A percentile compares a stretch with the other conserved stretches of the same genome.
phyloP scores from a whole-genome alignment of 495 filamentous ascomycete species.

The Aspergillus carlsbadensis region DNA sequence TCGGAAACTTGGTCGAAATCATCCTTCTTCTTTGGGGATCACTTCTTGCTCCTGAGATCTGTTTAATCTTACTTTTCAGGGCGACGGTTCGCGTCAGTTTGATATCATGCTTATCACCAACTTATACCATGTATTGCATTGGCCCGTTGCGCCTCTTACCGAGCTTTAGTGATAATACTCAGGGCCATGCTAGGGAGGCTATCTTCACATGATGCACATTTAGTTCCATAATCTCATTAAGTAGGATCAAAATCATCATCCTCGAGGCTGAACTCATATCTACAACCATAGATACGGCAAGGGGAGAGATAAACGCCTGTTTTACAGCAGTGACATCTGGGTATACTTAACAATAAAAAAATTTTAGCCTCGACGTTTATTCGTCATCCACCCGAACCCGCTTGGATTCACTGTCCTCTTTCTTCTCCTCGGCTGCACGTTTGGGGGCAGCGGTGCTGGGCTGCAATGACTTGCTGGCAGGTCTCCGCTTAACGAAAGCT shows the following conservation, averaged over 20 bases:
- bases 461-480: conserved; percentile 26
- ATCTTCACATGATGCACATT: no score
- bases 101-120: not conserved
- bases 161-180: not conserved
- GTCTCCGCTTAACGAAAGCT: conserved; percentile 75
- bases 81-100: no score
- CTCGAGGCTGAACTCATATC: no score
- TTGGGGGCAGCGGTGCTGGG: conserved; percentile 20
- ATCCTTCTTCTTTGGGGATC: conserved; percentile 29
- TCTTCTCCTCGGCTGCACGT: conserved; percentile 28
- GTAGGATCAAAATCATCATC: no score
- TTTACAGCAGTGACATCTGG: no score
- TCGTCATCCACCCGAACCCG: conserved; percentile 26
- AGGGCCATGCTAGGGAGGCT: not conserved
- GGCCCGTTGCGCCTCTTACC: not conserved
- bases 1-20: conserved; percentile 44
- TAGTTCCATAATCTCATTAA: no score
- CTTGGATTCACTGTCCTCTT: conserved; percentile 29
- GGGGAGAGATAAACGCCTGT: no score
- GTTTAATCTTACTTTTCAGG: no score
- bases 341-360: no score
- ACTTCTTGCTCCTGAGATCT: not conserved
- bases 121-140: not conserved
- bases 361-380: no score
- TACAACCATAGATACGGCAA: no score